Base-by-base conservation (phyloP, 2,329 filamentous ascomycete species). In the Fusarium hostae region DNA sequence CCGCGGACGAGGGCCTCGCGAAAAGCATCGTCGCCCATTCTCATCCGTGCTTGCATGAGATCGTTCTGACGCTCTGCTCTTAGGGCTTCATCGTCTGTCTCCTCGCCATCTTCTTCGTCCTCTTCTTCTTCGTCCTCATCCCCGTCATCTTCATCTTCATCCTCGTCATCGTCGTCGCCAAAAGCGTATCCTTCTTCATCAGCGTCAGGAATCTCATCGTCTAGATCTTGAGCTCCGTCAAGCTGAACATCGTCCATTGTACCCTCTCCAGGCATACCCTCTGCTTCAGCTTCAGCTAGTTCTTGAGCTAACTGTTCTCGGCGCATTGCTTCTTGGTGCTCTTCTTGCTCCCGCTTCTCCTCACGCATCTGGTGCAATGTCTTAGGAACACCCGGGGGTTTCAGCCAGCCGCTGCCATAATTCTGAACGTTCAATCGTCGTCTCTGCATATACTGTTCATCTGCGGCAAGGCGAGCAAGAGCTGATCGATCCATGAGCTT, bases 331-430 rank as follows among this genome's bases (percentile, higher is more conserved):
- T 93, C 90, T 69, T 93, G 89, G 66, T 95, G 93, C 81, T 99
- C 96, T 79, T 95, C 92, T 60, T 93, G 88, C 84, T 99, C 96
- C 15, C 92, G 89, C 73, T 91, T 90, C 83, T 99, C 96, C 82
- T 99, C 96, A 44, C 92, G 91, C 82, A 94, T 89, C 70, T 97
- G 94, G 78, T 97, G 91, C 66, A 97, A 89, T 2, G 95, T 97
- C 85, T 98, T 99, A 63, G 90, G 81, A 60, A 97, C 87, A 11
- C 95, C 96, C 0, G 94, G 94, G 0, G 96, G 96, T 64, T 92
- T 93, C 61, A 99, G 91, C 96, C 96, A 99, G 47, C 88, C 89
- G 72, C 91, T 92, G 66, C 96, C 96, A 78, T 97, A 98, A 77
- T 94, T 93, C 51, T 92, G 89, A 34, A 98, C 92, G 73, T 95